These are phyloP conservation scores for Chaetomidium leptoderma DNA, from an alignment of 495 filamentous ascomycete species.

Conservation along the genomic window DNA sequence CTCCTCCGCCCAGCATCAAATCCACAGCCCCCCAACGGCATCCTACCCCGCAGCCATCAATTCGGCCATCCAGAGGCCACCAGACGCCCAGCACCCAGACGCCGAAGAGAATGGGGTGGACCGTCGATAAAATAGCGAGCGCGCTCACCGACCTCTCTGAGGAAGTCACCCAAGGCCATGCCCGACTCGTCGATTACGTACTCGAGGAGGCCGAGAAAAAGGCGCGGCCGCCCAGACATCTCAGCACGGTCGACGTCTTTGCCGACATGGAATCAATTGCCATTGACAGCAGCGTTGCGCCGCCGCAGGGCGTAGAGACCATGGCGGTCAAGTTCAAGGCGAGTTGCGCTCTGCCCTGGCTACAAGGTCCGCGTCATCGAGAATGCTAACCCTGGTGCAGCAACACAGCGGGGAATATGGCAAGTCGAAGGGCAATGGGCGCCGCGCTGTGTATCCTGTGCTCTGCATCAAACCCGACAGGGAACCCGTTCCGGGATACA, in stretches of 20 bases:
- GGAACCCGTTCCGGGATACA: slow-evolving; percentile 40
- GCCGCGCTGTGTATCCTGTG: slow-evolving; percentile 31
- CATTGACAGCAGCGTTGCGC: slow-evolving; percentile 18
- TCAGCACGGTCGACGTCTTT: slow-evolving; percentile 39
- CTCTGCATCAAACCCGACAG: slow-evolving; percentile 39
- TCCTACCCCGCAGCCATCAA: slow-evolving; percentile 13
- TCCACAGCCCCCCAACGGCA: slow-evolving; percentile 1
- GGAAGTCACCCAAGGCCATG: slow-evolving; percentile 36
- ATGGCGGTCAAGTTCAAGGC: slow-evolving; percentile 43
- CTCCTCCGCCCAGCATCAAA: slow-evolving; percentile 6
- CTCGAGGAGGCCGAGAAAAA: slow-evolving; percentile 41
- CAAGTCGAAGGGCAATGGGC: slow-evolving; percentile 38
- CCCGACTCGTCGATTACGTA: slow-evolving; percentile 36
- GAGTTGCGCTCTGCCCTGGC: slow-evolving; percentile 2
- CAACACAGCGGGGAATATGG: slow-evolving; percentile 32
- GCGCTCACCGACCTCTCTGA: slow-evolving; percentile 28
- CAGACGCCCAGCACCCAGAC: slow-evolving; percentile 33
- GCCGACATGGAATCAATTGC: slow-evolving; percentile 33
- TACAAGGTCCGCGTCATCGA: no score
- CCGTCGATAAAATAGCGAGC: slow-evolving; percentile 33
- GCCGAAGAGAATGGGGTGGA: slow-evolving; percentile 37
- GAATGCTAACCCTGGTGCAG: slow-evolving; percentile 20
- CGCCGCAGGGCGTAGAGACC: slow-evolving; percentile 13
- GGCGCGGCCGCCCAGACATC: slow-evolving; percentile 32
- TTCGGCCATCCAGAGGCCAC: slow-evolving; percentile 14